Conservation (phyloP, 2,329 filamentous ascomycete genomes). For the Penicillium sumatraense region DNA sequence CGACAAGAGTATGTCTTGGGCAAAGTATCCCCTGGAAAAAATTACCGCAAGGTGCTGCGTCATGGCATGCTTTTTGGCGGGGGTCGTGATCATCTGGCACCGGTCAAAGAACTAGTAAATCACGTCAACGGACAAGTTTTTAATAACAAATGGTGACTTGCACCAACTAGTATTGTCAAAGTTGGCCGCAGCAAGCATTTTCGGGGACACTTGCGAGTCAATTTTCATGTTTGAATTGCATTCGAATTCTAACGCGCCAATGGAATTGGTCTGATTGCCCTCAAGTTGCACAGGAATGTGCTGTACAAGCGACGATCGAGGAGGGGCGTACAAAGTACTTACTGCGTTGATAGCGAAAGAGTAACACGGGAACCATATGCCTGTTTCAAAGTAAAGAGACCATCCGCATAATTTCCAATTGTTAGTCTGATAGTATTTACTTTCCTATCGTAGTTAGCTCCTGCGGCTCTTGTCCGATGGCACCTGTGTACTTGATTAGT, state of each 20-base stretch:
- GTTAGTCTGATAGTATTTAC: neutral
- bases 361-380: no score
- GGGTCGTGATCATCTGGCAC: slow-evolving; percentile 47
- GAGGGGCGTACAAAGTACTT: no score
- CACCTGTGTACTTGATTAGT: neutral
- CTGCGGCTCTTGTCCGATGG: neutral
- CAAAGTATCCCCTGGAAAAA: slow-evolving; percentile 59
- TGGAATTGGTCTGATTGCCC: neutral
- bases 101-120: slow-evolving; percentile 58
- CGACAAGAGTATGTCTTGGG: slow-evolving; percentile 57
- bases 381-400: no score
- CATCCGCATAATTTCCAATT: no score
- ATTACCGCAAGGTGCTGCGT: slow-evolving; percentile 59
- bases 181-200: no score
- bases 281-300: neutral
- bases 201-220: neutral
- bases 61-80: slow-evolving; percentile 59
- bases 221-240: neutral
- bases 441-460: neutral
- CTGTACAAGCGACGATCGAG: no score
- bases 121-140: slow-evolving; percentile 55
- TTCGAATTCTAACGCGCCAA: neutral
- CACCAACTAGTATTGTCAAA: no score
- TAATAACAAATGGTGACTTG: slow-evolving; percentile 50
- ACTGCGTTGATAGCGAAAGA: no score